Percentiles rank a stretch among this genome's conserved stretches.
phyloP scores from a whole-genome alignment of 768 basidiomycete species.

The Boletus rufocinnamomeus region DNA sequence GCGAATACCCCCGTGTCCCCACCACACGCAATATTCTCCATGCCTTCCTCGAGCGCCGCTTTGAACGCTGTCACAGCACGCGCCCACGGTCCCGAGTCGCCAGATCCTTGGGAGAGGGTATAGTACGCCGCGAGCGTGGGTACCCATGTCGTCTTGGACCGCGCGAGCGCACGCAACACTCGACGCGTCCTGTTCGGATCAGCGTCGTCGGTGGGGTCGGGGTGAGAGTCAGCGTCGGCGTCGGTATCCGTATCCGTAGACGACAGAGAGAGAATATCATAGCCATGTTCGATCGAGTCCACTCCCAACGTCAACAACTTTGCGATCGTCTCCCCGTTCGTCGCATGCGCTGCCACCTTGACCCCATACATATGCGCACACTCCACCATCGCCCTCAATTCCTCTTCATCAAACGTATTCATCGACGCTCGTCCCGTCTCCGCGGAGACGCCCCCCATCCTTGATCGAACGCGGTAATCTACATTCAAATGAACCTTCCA shows the following conservation, averaged over 20 bases:
- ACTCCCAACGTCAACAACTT: constrained; percentile 34
- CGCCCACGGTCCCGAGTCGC: constrained; percentile 38
- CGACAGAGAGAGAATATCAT: constrained; percentile 18
- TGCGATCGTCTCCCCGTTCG: constrained; percentile 36
- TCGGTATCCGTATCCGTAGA: not conserved
- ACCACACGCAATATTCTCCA: constrained; percentile 57
- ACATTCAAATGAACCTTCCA: not conserved
- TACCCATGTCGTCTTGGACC: constrained; percentile 47
- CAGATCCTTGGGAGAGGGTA: constrained; percentile 27
- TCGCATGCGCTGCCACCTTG: constrained; percentile 61
- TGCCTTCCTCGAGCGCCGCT: constrained; percentile 42
- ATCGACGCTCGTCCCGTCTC: constrained; percentile 37
- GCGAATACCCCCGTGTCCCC: constrained; percentile 67
- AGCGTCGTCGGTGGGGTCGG: not conserved
- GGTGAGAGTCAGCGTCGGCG: not conserved
- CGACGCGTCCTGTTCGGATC: constrained; percentile 12
- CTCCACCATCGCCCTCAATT: constrained; percentile 50
- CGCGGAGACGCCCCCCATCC: constrained; percentile 44
- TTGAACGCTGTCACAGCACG: constrained; percentile 43
- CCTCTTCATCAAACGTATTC: constrained; percentile 46
- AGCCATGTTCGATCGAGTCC: constrained; percentile 63
- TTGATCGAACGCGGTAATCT: constrained; percentile 59
- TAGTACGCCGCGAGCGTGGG: constrained; percentile 59
- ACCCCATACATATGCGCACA: constrained; percentile 53
- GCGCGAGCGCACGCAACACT: constrained; percentile 23